phyloP scores from a whole-genome alignment of 305 asterid genomes.

The Solanum hybrid region DNA sequence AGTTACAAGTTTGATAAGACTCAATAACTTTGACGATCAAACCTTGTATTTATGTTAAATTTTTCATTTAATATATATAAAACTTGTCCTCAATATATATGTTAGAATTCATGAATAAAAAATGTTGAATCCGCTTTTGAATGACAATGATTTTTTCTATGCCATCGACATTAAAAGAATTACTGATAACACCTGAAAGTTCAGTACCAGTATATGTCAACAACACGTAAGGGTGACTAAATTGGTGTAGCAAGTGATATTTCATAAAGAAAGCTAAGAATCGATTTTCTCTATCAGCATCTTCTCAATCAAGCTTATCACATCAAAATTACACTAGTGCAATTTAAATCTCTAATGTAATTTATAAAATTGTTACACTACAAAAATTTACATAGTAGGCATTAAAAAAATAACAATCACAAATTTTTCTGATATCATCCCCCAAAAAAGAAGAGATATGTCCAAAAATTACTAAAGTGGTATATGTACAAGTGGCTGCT shows the following conservation, averaged over 20 bases:
- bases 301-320: background rate
- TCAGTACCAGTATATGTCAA: background rate
- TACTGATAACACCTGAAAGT: background rate
- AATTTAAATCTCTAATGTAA: background rate
- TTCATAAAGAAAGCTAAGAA: background rate
- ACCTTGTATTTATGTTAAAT: background rate
- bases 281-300: rapidly evolving
- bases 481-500: background rate
- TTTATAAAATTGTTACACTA: no score
- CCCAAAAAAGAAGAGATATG: background rate
- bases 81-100: no score
- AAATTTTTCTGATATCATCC: background rate
- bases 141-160: background rate
- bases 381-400: no score
- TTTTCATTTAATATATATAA: background rate
- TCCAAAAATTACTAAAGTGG: background rate
- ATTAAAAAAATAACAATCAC: background rate
- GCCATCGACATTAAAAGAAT: background rate
- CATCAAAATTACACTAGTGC: background rate
- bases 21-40: background rate
- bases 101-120: background rate
- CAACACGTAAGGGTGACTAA: background rate
- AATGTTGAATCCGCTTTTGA: background rate
- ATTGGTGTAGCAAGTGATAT: background rate
- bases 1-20: background rate